Evolutionary conservation across 129 eudicot genomes (phyloP), one percentile per base, ranked within the genome.

Genomic region (Centrapalus pauciflorus): DNA sequence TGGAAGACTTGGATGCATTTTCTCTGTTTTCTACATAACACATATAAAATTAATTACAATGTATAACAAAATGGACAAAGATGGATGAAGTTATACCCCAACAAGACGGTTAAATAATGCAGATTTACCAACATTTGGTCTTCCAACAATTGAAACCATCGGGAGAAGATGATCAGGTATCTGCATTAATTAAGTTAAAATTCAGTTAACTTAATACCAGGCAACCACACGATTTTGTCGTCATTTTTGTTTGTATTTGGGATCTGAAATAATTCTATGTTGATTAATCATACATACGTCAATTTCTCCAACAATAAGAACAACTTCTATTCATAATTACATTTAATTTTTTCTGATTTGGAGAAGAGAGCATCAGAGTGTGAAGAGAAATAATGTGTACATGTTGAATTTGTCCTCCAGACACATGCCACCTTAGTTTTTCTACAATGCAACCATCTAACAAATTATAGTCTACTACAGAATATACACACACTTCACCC

Each of bases 101-200:
- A 88, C 95, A 73, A 93, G 90, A 55, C 98, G 95, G 45, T 93
- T 93, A 49, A 93, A 93, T 70, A 93, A 71, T 82, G 95, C 95
- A 67, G 98, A 93, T 88, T 93, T 93, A 69, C 98, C 98, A 63
- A 93, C 98, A 84, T 93, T 93, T 59, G 98, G 98, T 79, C 98
- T 85, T 80, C 98, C 98, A 66, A 93, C 91, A 58, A 93, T 93
- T 24, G 95, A 85, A 73, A 93, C 98, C 73, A 71, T 93, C 4
- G 96, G 92, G 73, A 93, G 96, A 73, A 93, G 96, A 82, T 83
- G 75, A 70, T 93, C 96, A 21, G 98, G 98, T 62, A 88, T 71
- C 96, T 93, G 93, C 72, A 72, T 48, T 21, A 41, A 72, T 48
- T 21, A 41, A 48, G 28, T 33, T 45, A 30, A 52, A 46, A 43